Evolutionary conservation across 176 grass and related monocot species (phyloP), one percentile per base, ranked within the genome.

Genomic region (Rhynchospora tenuis): DNA sequence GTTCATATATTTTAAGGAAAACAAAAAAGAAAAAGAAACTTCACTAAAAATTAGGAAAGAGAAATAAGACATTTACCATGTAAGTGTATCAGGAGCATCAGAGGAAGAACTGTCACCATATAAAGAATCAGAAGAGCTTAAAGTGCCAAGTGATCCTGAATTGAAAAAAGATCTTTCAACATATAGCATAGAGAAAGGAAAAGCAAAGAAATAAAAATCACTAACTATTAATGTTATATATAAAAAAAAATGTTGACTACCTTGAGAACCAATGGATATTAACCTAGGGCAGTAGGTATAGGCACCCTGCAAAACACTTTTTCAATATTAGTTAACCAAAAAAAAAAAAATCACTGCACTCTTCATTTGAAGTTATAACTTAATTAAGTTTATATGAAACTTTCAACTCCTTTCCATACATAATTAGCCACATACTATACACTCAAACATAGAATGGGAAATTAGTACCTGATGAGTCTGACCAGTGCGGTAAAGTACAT

Each of bases 211-310:
- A 26, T 5, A 81, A 43, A 65, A n/a, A 64, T 6, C 38, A 81
- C 6, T 52, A 9, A 65, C 43, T 64, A 65, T 26, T 60, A 60
- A 19, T 62, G 33, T 81, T 17, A 61, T 8, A 81, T 43, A 59
- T 56, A 13, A 33, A 47, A 17, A 85, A 0, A 77, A 79, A 87
- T 2, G 64, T n/a, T 26, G 48, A 58, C 85, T 87, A 99, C 96
- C 93, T 89, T 90, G 91, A 81, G 83, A 88, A 51, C 91, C 93
- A 6, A 95, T 81, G 2, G 96, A 95, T 52, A 99, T 80, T 87
- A 99, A 43, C 45, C 96, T 88, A 65, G 96, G 96, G 85, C 85
- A 90, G 74, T 95, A 95, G 42, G 93, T 93, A 11, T 82, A 76
- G 1, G 87, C 58, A 17, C 96, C 93, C 96, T 95, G 91, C 68